Base-by-base conservation (phyloP, 2,329 filamentous ascomycete genomes). In the Colletotrichum sp. region DNA sequence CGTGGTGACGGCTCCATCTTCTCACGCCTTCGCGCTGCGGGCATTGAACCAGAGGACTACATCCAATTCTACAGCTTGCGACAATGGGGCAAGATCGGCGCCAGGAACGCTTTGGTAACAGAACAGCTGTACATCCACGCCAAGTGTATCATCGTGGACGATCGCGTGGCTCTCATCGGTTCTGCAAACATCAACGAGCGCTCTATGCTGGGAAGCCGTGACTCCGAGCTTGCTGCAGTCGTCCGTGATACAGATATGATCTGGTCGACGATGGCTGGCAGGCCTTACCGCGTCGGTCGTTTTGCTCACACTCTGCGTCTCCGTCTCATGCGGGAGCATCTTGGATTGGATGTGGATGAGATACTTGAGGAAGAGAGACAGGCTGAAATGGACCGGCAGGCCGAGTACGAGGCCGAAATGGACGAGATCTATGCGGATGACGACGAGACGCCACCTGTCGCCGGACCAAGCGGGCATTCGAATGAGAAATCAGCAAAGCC, bases 161-260 rank as follows among this genome's bases (percentile, higher is more conserved):
- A 99, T 81, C 92, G 96, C 38, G 92, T 97, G 74, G 96, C 94
- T 24, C 93, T 99, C 77, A 99, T 99, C 80, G 97, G 97, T 21
- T 99, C 96, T 61, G 97, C 97, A 69, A 99, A 99, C 83, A 99
- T 99, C 88, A 99, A 99, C 81, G 97, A 99, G 84, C 93, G 97
- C 61, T 99, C 96, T 8, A 96, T 99, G 95, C 85, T 98, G 77
- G 97, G 97, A 10, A 94, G 92, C 65, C 92, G 97, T 80, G 97
- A 99, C 84, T 98, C 96, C 0, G 97, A 99, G 85, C 93, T 95
- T 77, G 97, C 96, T 7, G 94, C 96, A 8, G 91, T 99, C 58
- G 94, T 99, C 57, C 92, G 96, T 69, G 97, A 99, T 82, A 96
- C 95, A 2, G 95, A 98, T 83, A 96, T 98, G 92, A 91, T 98